These are phyloP conservation scores for Euphorbia celastroides DNA, from an alignment of 441 rosid species.

Conservation along the genomic window DNA sequence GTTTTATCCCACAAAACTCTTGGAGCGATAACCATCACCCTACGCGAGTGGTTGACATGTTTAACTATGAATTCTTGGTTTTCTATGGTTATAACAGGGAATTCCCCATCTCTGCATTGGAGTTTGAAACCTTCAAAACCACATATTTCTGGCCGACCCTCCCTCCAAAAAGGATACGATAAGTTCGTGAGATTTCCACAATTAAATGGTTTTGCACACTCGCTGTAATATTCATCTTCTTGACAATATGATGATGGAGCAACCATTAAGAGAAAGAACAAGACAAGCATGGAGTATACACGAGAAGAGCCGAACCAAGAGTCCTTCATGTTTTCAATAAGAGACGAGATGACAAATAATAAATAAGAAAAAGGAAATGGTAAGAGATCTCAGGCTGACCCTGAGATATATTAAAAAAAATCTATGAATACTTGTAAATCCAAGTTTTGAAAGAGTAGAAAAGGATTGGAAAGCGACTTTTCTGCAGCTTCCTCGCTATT, in stretches of 20 bases:
- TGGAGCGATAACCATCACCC: background rate
- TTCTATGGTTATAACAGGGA: background rate
- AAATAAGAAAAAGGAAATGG: background rate
- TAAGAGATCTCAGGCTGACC: no score
- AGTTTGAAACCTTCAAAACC: slow-evolving; percentile 10
- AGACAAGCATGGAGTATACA: slow-evolving; percentile 5
- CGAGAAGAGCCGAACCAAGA: slow-evolving; percentile 1
- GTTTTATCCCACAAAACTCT: background rate
- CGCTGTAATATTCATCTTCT: slow-evolving; percentile 10
- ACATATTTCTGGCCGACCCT: slow-evolving; percentile 3
- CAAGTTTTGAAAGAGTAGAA: background rate
- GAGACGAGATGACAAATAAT: background rate
- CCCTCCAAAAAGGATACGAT: slow-evolving; percentile 23
- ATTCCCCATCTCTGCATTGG: background rate
- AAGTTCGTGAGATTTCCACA: background rate
- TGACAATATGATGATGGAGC: slow-evolving; percentile 20
- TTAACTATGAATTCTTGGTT: background rate
- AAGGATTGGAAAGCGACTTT: background rate
- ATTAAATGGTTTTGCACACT: slow-evolving; percentile 5
- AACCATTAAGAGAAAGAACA: slow-evolving; percentile 16
- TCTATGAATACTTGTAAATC: background rate
- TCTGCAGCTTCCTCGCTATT: background rate
- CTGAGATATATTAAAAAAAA: no score
- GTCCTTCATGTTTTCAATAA: slow-evolving; percentile 11
- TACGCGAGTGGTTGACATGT: background rate